Evolutionary conservation across 768 basidiomycete species (phyloP), one percentile per base, ranked within the genome.

Genomic region (Gautieria morchelliformis): DNA sequence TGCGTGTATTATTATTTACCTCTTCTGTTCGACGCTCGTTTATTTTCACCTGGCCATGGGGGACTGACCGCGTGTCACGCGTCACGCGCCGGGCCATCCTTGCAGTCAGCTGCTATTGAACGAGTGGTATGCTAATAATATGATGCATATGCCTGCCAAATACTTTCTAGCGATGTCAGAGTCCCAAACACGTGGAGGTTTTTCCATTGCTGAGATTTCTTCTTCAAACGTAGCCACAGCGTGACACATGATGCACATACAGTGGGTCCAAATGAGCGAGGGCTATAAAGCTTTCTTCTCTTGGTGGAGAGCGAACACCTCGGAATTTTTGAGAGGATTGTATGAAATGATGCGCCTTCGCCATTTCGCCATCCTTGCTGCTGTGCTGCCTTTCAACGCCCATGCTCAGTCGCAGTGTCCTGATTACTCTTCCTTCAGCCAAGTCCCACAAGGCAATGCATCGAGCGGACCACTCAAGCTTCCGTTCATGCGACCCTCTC

Each of bases 401-500:
- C 37, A 52, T 37, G 62, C 59, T 17, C 59, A 62, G 7, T 69
- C 68, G 22, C 30, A 37, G 19, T 87, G 85, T 63, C 83, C 82
- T 24, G 81, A 84, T 64, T 87, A 77, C 64, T 80, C 82, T 22
- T 68, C 67, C 6, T 86, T 47, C 52, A 53, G 44, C 39, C 56
- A 86, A 84, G 71, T 59, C 14, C 78, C 83, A 30, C 87, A 87
- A 64, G 84, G 80, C 2, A 74, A 74, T 37, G 72, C 72, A 39
- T 88, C 86, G 3, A 65, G 68, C 6, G 87, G 87, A 12, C 77
- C 80, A 22, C 68, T 89, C 59, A 73, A 71, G 4, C 69, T 89
- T 58, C 87, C 88, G 14, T 85, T 72, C 66, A 89, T 89, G 87
- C 74, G 87, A 30, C 87, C 86, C 33, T 72, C 73, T 44, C 79